phyloP scores from a whole-genome alignment of 2,329 filamentous ascomycete species.

The Talaromyces sp. region DNA sequence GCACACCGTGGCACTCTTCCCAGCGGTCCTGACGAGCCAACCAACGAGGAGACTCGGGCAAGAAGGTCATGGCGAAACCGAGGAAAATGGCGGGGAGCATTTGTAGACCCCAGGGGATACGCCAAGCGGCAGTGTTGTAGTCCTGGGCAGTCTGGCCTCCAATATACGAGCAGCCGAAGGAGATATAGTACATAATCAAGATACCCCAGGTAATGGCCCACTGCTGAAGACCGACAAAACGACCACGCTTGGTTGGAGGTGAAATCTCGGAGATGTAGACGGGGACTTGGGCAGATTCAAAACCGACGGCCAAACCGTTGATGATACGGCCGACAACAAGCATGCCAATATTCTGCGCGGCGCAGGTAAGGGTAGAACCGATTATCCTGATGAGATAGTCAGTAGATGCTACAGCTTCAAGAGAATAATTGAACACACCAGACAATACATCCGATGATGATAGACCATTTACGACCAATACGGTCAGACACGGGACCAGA shows the following conservation, averaged over 20 bases:
- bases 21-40: conserved; percentile 61
- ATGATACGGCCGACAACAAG: conserved; percentile 68
- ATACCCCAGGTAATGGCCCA: conserved; percentile 69
- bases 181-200: conserved; percentile 42
- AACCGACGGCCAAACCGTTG: conserved; percentile 70
- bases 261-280: conserved; percentile 68
- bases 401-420: not conserved
- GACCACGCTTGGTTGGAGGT: conserved; percentile 53
- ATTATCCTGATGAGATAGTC: conserved; percentile 29
- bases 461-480: conserved; percentile 52
- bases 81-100: conserved; percentile 60
- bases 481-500: conserved; percentile 57
- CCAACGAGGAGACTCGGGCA: conserved; percentile 62
- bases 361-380: conserved; percentile 59
- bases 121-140: conserved; percentile 53
- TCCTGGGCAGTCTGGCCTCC: conserved; percentile 35
- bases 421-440: conserved; percentile 37
- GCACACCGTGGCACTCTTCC: conserved; percentile 51
- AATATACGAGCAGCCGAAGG: conserved; percentile 60
- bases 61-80: conserved; percentile 51
- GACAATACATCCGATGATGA: conserved; percentile 52
- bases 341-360: conserved; percentile 66
- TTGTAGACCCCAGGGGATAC: conserved; percentile 63
- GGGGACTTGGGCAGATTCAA: conserved; percentile 67
- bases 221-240: conserved; percentile 70